Evolutionary conservation across 1,284 basidiomycete species (phyloP), one percentile per base, ranked within the genome.

Genomic region (Pyrrhoderma noxium): DNA sequence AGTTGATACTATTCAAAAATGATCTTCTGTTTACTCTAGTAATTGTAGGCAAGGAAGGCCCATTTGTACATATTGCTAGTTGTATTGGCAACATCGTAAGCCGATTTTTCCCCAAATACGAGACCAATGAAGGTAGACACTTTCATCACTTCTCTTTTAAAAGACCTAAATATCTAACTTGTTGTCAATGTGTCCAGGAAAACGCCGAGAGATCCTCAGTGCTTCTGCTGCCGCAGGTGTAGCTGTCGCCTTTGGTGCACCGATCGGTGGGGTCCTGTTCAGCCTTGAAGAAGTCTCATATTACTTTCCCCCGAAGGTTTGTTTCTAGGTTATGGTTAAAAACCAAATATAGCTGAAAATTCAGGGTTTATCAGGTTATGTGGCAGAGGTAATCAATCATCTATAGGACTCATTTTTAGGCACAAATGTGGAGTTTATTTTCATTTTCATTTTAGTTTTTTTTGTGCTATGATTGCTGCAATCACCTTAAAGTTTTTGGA

Each of bases 81-180:
- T 97, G 93, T 66, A 75, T 97, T 43, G 94, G 93, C 18, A 99
- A 98, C 64, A 96, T 99, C 56, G 77, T 94, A 56, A 93, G 91
- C 59, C 79, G 95, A 22, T 80, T 85, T 60, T 87, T 91, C 60
- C 68, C 68, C 50, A 97, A 97, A 68, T 93, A 94, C 61, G 91
- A 97, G 66, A 87, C 79, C 53, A 97, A 97, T 61, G 93, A 95
- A 77, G 89, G 89, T 85, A 44, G 61, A 49, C 16, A 22, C 14
- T n/a, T 21, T 34, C 34, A 45, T 35, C 40, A 66, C 59, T 9
- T n/a, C 19, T 16, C 38, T 16, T 40, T 22, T 40, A 7, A 7
- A n/a, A 8, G 38, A 40, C 38, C 11, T 11, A 40, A 40, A 40
- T 7, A 18, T 40, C 38, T 8, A 31, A 31, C 27, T 31, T 11